phyloP scores from a whole-genome alignment of 768 basidiomycete genomes.

The Lactifluus volemus region DNA sequence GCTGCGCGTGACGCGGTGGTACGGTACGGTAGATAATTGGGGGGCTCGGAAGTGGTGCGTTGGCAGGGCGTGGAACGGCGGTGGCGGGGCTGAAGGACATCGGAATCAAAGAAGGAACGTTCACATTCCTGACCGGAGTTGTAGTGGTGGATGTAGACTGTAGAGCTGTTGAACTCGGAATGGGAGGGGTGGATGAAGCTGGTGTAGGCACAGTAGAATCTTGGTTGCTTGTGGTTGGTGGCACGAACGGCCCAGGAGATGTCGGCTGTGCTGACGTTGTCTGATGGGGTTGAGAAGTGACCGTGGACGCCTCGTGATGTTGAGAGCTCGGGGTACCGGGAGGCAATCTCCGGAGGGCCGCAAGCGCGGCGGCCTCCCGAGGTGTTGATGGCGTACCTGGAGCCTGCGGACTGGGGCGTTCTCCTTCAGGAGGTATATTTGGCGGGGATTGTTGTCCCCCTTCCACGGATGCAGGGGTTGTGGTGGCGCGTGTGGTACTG shows the following conservation, averaged over 20 bases:
- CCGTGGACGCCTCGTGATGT: neutral
- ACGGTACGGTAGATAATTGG: constrained; percentile 12
- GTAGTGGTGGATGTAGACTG: constrained; percentile 12
- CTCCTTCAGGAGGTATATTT: neutral
- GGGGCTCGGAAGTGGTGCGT: constrained; percentile 7
- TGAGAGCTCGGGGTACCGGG: neutral
- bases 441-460: neutral
- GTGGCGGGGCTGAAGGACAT: constrained; percentile 29
- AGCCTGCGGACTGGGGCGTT: neutral
- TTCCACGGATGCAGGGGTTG: neutral
- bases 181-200: neutral
- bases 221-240: neutral
- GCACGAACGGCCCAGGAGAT: constrained; percentile 3
- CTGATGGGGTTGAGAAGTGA: neutral
- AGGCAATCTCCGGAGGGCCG: constrained; percentile 50
- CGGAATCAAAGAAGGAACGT: constrained; percentile 32
- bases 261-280: constrained; percentile 1
- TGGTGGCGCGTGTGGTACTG: neutral
- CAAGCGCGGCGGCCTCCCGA: constrained; percentile 53
- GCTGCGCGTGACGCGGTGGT: neutral
- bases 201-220: neutral
- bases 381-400: constrained; percentile 26
- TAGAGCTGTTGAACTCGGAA: constrained; percentile 1
- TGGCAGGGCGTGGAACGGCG: constrained; percentile 1
- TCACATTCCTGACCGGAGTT: constrained; percentile 14